phyloP scores from a whole-genome alignment of 805 yeast genomes.

The Suhomyces sp. region DNA sequence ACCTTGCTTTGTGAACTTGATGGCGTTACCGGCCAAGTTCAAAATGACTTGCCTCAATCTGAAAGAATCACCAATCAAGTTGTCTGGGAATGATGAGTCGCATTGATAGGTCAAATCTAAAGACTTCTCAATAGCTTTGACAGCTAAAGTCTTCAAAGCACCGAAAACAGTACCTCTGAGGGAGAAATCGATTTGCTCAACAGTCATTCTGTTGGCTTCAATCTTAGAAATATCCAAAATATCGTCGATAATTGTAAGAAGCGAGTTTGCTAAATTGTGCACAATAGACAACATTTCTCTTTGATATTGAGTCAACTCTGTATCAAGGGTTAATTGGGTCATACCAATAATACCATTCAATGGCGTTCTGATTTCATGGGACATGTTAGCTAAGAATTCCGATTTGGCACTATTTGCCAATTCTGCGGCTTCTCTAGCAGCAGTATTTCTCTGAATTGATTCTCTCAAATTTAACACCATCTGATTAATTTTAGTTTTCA shows the following conservation, averaged over 20 bases:
- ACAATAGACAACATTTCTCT: slow-evolving; percentile 90
- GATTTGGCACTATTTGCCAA: slow-evolving; percentile 86
- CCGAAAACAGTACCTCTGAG: slow-evolving; percentile 87
- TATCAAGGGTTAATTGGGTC: slow-evolving; percentile 86
- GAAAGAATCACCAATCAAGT: slow-evolving; percentile 84
- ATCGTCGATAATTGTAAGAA: slow-evolving; percentile 85
- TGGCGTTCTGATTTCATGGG: slow-evolving; percentile 84
- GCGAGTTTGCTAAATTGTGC: slow-evolving; percentile 81
- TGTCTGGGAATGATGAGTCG: slow-evolving; percentile 85
- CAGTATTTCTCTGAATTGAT: slow-evolving; percentile 86
- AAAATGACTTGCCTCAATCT: slow-evolving; percentile 83
- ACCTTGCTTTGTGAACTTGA: slow-evolving; percentile 81
- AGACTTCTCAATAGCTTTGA: slow-evolving; percentile 84
- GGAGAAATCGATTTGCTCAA: slow-evolving; percentile 84
- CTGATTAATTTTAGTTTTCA: slow-evolving; percentile 56
- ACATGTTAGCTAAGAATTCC: slow-evolving; percentile 85
- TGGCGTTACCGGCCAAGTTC: slow-evolving; percentile 86
- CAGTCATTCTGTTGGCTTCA: slow-evolving; percentile 92
- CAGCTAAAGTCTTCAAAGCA: slow-evolving; percentile 85
- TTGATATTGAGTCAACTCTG: slow-evolving; percentile 87
- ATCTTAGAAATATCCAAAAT: slow-evolving; percentile 89
- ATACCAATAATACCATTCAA: slow-evolving; percentile 92
- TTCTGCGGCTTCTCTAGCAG: slow-evolving; percentile 93
- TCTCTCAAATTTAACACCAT: slow-evolving; percentile 79
- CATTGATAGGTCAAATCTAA: slow-evolving; percentile 77